Conservation (phyloP, 1,284 basidiomycete species). For the Ceratobasidium sp. region DNA sequence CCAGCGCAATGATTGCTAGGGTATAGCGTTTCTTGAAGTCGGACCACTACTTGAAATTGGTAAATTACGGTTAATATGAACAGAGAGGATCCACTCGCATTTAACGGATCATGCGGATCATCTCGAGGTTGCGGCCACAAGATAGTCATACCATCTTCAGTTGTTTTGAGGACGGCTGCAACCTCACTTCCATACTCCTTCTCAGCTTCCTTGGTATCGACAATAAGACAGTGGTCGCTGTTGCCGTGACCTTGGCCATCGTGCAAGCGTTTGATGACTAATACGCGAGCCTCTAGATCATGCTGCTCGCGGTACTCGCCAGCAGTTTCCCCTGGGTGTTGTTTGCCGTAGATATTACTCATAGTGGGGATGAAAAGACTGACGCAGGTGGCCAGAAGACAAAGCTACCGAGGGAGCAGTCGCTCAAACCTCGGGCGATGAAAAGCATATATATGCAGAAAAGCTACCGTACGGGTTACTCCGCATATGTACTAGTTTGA, state of each 20-base stretch:
- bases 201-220: conserved; percentile 30
- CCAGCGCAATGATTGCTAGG: conserved; percentile 70
- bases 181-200: conserved; percentile 29
- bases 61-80: not conserved
- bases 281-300: not conserved
- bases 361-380: not conserved
- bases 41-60: conserved; percentile 58
- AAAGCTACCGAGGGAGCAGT: not conserved
- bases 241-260: conserved; percentile 23
- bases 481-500: not conserved
- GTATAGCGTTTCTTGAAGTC: conserved; percentile 65
- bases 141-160: conserved; percentile 16
- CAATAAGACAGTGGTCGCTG: conserved; percentile 11
- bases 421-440: not conserved
- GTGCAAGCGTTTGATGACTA: conserved; percentile 21
- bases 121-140: conserved; percentile 37
- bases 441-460: not conserved
- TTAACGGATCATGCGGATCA: conserved; percentile 20
- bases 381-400: not conserved
- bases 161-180: conserved; percentile 17
- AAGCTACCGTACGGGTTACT: not conserved
- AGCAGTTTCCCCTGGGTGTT: not conserved
- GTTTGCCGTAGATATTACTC: not conserved
- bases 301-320: conserved; percentile 7
- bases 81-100: not conserved